These are phyloP conservation scores for Trichoderma arundinaceum DNA, from an alignment of 2,329 filamentous ascomycete genomes.

Conservation along the genomic window DNA sequence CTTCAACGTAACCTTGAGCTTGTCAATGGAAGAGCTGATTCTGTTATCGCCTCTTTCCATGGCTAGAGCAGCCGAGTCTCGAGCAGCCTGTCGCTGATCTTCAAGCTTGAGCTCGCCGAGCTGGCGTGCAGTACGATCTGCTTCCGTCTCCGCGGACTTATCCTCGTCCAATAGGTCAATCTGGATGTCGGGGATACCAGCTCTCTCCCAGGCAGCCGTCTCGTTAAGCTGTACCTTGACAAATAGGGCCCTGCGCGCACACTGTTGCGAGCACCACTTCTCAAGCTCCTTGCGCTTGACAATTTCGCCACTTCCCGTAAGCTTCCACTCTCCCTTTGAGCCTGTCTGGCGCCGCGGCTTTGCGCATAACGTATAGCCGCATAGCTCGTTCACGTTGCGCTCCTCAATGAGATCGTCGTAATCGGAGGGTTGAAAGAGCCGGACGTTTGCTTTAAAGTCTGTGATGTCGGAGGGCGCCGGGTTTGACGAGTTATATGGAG, in stretches of 20 bases:
- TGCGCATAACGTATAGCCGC: conserved; percentile 83
- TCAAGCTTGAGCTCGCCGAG: conserved; percentile 53
- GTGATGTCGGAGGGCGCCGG: conserved; percentile 63
- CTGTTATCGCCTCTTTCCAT: conserved; percentile 54
- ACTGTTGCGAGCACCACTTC: conserved; percentile 84
- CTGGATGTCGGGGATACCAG: conserved; percentile 59
- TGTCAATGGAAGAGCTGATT: conserved; percentile 36
- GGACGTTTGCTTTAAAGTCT: conserved; percentile 69
- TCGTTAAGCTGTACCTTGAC: conserved; percentile 87
- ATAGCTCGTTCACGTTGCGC: conserved; percentile 80
- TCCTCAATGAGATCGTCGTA: conserved; percentile 89
- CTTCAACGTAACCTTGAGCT: conserved; percentile 55
- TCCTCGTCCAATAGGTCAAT: conserved; percentile 73
- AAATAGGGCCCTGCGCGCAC: conserved; percentile 80
- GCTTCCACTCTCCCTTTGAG: conserved; percentile 68
- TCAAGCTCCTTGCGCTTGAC: conserved; percentile 75
- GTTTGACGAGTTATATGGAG: conserved; percentile 51
- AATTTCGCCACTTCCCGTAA: conserved; percentile 65
- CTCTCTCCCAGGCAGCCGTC: conserved; percentile 83
- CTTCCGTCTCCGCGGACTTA: conserved; percentile 54
- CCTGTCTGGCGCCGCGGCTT: conserved; percentile 63
- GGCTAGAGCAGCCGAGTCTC: conserved; percentile 53
- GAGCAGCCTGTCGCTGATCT: conserved; percentile 49
- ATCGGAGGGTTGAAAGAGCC: conserved; percentile 82
- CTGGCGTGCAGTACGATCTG: conserved; percentile 45